Evolutionary conservation across 2,329 filamentous ascomycete genomes (phyloP), one percentile per base, ranked within the genome.

Genomic region (Ambrosiella xylebori): DNA sequence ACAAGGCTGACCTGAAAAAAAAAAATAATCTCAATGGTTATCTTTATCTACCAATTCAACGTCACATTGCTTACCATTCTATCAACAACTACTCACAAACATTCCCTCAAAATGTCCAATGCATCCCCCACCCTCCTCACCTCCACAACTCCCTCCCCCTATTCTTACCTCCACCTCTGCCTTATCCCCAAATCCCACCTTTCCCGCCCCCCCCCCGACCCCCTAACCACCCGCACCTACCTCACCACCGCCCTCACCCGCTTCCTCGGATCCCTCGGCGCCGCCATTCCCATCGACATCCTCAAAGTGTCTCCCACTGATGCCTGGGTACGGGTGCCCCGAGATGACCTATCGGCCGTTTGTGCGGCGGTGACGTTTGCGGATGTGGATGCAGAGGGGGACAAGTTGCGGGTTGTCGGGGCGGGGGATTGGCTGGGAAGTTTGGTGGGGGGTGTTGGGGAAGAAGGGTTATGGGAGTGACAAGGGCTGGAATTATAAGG

Each of bases 251-350:
- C 85, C 0, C 71, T 91, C 7, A 73, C 73, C 1, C 78, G 85
- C 61, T 89, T 86, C 64, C 77, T 91, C 1, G 87, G 87, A 17
- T 70, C 80, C 15, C 81, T 79, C 0, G 87, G 87, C 9, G 70
- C 75, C 1, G 80, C 79, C 9, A 81, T 90, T 2, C 71, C 82
- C 1, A 66, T 89, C 58, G 87, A 91, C 65, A 79, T 90, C 17
- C 74, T 91, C 39, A 80, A 82, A 63, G 71, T 82, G 0, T 69
- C 78, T 2, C 74, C 71, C 1, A 64, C 65, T 5, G 73, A 80
- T 53, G 78, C 78, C 58, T 87, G 84, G 82, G 67, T 88, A 54
- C 74, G 85, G 15, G 67, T 87, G 7, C 82, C 84, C 4, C 71
- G 75, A 4, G 74, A 76, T 59, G 82, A 88, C 63, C 69, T 82